Base-by-base conservation (phyloP, 1,284 basidiomycete species). In the Mycosarcoma mackinlayi region DNA sequence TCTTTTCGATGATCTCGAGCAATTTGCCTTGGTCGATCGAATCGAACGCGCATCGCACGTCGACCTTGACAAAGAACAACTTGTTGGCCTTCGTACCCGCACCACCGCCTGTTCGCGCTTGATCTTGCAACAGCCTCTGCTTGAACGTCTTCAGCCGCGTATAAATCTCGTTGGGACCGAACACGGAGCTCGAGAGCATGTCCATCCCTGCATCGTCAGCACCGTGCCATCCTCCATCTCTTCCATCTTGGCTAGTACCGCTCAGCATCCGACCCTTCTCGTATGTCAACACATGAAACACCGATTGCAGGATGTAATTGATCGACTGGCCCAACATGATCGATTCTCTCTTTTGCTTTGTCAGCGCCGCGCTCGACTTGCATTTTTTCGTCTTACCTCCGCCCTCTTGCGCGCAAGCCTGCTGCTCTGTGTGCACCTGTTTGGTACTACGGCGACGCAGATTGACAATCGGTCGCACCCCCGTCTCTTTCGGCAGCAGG, bases 21-120 rank as follows among this genome's bases (percentile, higher is more conserved):
- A 98, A 84, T 77, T 91, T 94, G 21, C 87, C 86, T 81, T 98
- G 96, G 39, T 94, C 90, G 67, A 98, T 98, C 0, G 92, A 93
- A 83, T 99, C 96, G 85, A 98, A 99, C 64, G 94, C 96, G 1
- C 93, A 90, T 63, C 91, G 90, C 14, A 98, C 92, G 79, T 99
- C 96, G 27, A 96, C 89, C 83, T 98, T 98, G 63, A 94, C 93
- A 77, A 98, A 95, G 82, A 94, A 98, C n/a, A 71, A 48, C 72
- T 45, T 57, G n/a, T n/a, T n/a, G n/a, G n/a, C 28, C 23, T 44
- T 33, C 30, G 23, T 27, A 30, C 50, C 28, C 3, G 7, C 11
- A n/a, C 34, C 34, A n/a, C 39, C 50, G 8, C 25, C 23, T 23
- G 46, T 16, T 3, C 35, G 53, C 19, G 50, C 3, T 5, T 31